Evolutionary conservation across 768 basidiomycete genomes (phyloP).

Genomic region (Tephrocybe rancida): DNA sequence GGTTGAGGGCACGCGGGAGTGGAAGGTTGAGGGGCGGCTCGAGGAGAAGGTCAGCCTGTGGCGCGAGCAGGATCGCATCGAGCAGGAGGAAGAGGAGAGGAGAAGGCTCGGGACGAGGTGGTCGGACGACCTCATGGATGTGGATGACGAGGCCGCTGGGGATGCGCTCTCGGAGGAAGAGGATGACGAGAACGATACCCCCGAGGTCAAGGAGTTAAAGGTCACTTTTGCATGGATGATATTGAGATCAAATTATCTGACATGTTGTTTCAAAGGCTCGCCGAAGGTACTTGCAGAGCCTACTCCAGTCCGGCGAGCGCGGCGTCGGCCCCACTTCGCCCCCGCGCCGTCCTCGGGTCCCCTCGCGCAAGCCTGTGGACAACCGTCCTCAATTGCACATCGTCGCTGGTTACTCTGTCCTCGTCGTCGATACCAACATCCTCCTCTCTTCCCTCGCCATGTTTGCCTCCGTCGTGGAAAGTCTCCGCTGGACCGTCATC

Average conservation of each 20-base stretch:
- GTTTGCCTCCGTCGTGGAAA: slow-evolving; percentile 77
- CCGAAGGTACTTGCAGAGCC: slow-evolving; percentile 67
- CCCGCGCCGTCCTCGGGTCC: slow-evolving; percentile 28
- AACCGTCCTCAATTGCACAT: slow-evolving; percentile 52
- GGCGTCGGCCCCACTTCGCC: slow-evolving; percentile 23
- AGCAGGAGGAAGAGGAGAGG: slow-evolving; percentile 68
- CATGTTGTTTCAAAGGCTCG: slow-evolving; percentile 54
- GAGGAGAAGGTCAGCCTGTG: slow-evolving; percentile 69
- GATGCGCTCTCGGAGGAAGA: slow-evolving; percentile 47
- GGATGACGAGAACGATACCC: slow-evolving; percentile 69
- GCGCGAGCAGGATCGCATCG: slow-evolving; percentile 70
- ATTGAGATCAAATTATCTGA: slow-evolving; percentile 11
- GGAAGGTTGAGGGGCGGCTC: slow-evolving; percentile 66
- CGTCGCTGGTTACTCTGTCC: slow-evolving; percentile 83
- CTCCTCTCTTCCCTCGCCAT: slow-evolving; percentile 80
- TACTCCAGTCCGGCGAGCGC: slow-evolving; percentile 55
- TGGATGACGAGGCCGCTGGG: slow-evolving; percentile 58
- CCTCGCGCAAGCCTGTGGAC: slow-evolving; percentile 25
- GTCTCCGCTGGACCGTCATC: slow-evolving; percentile 82
- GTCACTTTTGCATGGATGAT: slow-evolving; percentile 39
- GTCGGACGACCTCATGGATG: slow-evolving; percentile 72
- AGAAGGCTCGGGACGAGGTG: slow-evolving; percentile 62
- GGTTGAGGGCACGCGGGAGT: slow-evolving; percentile 58
- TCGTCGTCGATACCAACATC: slow-evolving; percentile 96
- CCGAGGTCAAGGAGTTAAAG: slow-evolving; percentile 81